A percentile compares a stretch with the other conserved stretches of the same genome.
Conservation (phyloP, 2,329 filamentous ascomycete species). For the Lanzia echinophila region DNA sequence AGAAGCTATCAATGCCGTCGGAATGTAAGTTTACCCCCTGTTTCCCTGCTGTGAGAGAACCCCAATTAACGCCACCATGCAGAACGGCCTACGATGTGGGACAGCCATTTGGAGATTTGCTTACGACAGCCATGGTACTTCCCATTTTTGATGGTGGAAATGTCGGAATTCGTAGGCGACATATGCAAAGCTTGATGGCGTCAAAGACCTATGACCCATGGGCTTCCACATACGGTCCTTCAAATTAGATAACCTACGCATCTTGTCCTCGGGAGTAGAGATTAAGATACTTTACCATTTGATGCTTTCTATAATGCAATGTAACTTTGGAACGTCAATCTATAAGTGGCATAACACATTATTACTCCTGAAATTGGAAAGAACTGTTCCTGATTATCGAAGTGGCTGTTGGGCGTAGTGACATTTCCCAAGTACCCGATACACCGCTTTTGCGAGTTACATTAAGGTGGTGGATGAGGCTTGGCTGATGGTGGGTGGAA, state of each 20-base stretch:
- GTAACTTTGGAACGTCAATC: not conserved
- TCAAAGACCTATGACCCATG: slow-evolving; percentile 41
- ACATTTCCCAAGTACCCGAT: too few species aligned
- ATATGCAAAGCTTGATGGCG: slow-evolving; percentile 41
- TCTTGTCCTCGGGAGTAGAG: not conserved
- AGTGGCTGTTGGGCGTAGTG: too few species aligned
- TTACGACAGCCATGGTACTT: slow-evolving; percentile 40
- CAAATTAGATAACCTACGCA: not conserved
- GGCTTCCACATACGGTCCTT: slow-evolving; percentile 31
- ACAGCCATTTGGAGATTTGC: slow-evolving; percentile 36
- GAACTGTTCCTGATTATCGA: too few species aligned
- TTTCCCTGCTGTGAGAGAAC: not conserved
- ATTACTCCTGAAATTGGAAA: too few species aligned
- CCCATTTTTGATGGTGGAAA: slow-evolving; percentile 50
- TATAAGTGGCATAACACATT: too few species aligned
- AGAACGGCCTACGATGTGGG: slow-evolving; percentile 6
- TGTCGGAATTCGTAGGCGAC: slow-evolving; percentile 43
- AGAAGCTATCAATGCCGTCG: slow-evolving; percentile 46
- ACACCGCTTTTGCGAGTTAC: too few species aligned
- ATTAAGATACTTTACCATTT: not conserved
- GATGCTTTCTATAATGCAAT: not conserved
- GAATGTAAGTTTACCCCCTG: slow-evolving; percentile 34
- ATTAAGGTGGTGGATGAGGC: too few species aligned
- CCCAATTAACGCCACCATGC: slow-evolving; percentile 3
- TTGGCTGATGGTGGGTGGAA: too few species aligned